Base-by-base conservation (phyloP, 2,329 filamentous ascomycete genomes). In the Colletotrichum sp. region DNA sequence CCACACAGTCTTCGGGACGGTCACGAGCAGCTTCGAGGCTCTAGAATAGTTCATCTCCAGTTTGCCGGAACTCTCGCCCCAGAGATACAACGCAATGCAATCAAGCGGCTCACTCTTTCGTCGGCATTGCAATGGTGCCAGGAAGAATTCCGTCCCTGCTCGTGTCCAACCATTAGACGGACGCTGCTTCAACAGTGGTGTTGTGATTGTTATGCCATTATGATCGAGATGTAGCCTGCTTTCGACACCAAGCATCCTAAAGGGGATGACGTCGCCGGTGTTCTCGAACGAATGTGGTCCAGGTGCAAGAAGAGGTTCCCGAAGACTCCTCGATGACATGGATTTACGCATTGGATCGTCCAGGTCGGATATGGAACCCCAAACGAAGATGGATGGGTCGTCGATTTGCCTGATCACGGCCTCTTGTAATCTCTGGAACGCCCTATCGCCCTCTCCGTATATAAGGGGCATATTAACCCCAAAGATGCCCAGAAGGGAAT, bases 401-500 rank as follows among this genome's bases (percentile, higher is more conserved):
- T 39, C 59, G 0, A n/a, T 24, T 9, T 70, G 26, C 8, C 36
- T 34, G 12, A 70, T 34, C 7, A 71, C 62, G n/a, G 32, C 68
- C 34, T 66, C 44, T 10, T 79, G 77, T 30, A 79, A 13, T 39
- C 80, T 74, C 32, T 73, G 69, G 67, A 81, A 82, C 2, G 80
- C 79, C n/a, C 74, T 78, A 4, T 16, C n/a, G 30, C 80, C 80
- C 34, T 49, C 44, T 21, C 44, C 44, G n/a, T 49, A 49, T 0
- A 49, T 49, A 0, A 49, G 44, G n/a, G 44, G 76, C 78, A 83
- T 80, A 6, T 78, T 80, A 16, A 82, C 76, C 30, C 76, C 72
- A 39, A 82, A 82, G 18, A 83, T 62, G 4, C 81, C 81, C 10
- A 82, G 62, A 16, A 83, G 71, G 24, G 78, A 80, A 36, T 82